A percentile compares a stretch with the other conserved stretches of the same genome.
Evolutionary conservation across 2,329 filamentous ascomycete genomes (phyloP).

Genomic region (Fusarium sp.): DNA sequence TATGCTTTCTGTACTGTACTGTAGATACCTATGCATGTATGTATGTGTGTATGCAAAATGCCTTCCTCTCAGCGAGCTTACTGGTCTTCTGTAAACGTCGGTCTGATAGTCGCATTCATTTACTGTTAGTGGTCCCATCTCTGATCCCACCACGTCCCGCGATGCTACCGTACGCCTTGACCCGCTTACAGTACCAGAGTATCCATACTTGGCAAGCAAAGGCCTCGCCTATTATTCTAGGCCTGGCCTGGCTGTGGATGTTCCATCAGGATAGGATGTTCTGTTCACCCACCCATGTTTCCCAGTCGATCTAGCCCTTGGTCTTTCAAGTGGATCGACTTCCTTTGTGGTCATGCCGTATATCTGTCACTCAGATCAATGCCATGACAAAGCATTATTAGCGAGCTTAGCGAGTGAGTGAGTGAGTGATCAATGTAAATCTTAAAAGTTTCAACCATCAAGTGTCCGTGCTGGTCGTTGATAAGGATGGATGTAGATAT

Average conservation of each 20-base stretch:
- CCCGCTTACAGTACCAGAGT: conserved; percentile 4
- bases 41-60: not conserved
- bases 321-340: not conserved
- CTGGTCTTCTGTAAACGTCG: conserved; percentile 10
- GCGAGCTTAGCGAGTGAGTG: not conserved
- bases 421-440: not conserved
- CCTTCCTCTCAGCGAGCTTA: not conserved
- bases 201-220: conserved; percentile 9
- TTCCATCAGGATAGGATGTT: not conserved
- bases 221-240: conserved; percentile 1
- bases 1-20: not conserved
- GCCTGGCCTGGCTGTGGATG: not conserved
- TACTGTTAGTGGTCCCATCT: conserved; percentile 22
- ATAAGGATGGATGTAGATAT: not conserved
- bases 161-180: conserved; percentile 24
- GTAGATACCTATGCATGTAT: not conserved
- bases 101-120: conserved; percentile 23
- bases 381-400: not conserved
- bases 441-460: not conserved
- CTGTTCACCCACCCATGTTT: not conserved
- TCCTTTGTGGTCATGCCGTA: not conserved
- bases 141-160: conserved; percentile 34
- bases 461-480: not conserved
- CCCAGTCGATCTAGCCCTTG: not conserved
- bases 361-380: conserved; percentile 6